Conservation (phyloP, 495 filamentous ascomycete genomes). For the Xylaria nigripes region DNA sequence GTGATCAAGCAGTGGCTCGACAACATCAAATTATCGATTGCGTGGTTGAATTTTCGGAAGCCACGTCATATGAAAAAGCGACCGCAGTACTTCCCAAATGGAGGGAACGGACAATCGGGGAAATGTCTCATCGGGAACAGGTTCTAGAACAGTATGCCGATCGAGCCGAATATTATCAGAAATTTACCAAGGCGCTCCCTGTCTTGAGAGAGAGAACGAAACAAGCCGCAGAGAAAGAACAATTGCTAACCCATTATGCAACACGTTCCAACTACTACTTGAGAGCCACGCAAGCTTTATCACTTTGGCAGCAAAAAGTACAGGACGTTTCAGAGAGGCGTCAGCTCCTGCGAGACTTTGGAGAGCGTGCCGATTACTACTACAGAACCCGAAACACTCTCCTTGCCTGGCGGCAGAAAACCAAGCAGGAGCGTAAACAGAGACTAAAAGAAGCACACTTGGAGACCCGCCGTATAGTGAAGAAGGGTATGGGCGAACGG, state of each 20-base stretch:
- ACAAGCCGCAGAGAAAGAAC: constrained; percentile 13
- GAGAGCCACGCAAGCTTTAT: constrained; percentile 5
- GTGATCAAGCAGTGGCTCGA: constrained; percentile 13
- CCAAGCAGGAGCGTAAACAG: constrained; percentile 23
- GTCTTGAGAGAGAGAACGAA: constrained; percentile 17
- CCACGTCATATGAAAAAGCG: constrained; percentile 14
- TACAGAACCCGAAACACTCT: constrained; percentile 18
- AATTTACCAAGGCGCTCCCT: constrained; percentile 19
- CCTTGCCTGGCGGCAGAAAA: constrained; percentile 16
- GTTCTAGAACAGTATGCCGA: constrained; percentile 17
- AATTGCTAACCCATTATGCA: constrained; percentile 1
- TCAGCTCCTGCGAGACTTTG: constrained; percentile 14
- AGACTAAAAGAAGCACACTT: constrained; percentile 24
- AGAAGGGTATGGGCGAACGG: constrained; percentile 25
- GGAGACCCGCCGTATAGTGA: constrained; percentile 25
- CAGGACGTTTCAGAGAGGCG: constrained; percentile 10
- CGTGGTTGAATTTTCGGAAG: constrained; percentile 12
- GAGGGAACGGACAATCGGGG: constrained; percentile 13
- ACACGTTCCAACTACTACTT: constrained; percentile 7
- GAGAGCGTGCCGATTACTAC: constrained; percentile 23
- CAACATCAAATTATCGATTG: constrained; percentile 10
- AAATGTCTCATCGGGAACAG: constrained; percentile 6
- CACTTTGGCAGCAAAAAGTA: constrained; percentile 9
- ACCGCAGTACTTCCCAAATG: constrained; percentile 14
- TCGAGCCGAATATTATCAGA: constrained; percentile 21